Conservation (phyloP, 257 asterid genomes). For the Solanum lycopersicoides region DNA sequence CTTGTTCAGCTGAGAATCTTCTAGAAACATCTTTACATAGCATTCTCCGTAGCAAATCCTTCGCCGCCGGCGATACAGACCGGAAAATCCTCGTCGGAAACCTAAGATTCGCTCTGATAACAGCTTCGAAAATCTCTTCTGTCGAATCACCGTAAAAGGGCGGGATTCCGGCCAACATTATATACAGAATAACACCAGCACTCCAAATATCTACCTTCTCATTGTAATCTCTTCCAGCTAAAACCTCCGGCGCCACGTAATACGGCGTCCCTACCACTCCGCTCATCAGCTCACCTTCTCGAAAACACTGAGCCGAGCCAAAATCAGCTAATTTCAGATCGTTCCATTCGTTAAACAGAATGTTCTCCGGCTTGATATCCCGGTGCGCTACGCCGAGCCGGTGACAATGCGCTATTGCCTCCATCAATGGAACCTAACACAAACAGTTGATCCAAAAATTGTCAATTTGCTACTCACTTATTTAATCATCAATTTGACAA, state of each 20-base stretch:
- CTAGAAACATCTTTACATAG: constrained; percentile 22
- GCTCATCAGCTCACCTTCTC: constrained; percentile 15
- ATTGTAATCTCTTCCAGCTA: constrained; percentile 10
- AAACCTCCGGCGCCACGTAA: constrained; percentile 27
- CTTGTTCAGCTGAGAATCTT: constrained; percentile 26
- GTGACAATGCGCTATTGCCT: constrained; percentile 74
- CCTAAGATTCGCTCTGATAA: constrained; percentile 24
- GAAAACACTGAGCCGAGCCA: constrained; percentile 60
- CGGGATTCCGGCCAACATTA: constrained; percentile 30
- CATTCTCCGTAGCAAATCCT: constrained; percentile 28
- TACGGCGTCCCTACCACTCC: constrained; percentile 34
- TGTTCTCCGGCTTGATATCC: constrained; percentile 74
- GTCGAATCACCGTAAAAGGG: constrained; percentile 27
- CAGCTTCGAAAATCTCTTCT: constrained; percentile 20
- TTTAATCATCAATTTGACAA: background rate
- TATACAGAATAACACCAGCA: constrained; percentile 22
- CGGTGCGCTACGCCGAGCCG: constrained; percentile 56
- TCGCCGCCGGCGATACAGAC: constrained; percentile 18
- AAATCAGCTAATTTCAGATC: constrained; percentile 69
- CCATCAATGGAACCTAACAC: constrained; percentile 51
- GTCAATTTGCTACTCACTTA: background rate
- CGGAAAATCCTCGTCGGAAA: constrained; percentile 13
- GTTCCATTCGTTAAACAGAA: constrained; percentile 39
- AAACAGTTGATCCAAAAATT: background rate
- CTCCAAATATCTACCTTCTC: constrained; percentile 32